Evolutionary conservation across 176 grass and related monocot genomes (phyloP).

Genomic region (Pontederia crassipes): DNA sequence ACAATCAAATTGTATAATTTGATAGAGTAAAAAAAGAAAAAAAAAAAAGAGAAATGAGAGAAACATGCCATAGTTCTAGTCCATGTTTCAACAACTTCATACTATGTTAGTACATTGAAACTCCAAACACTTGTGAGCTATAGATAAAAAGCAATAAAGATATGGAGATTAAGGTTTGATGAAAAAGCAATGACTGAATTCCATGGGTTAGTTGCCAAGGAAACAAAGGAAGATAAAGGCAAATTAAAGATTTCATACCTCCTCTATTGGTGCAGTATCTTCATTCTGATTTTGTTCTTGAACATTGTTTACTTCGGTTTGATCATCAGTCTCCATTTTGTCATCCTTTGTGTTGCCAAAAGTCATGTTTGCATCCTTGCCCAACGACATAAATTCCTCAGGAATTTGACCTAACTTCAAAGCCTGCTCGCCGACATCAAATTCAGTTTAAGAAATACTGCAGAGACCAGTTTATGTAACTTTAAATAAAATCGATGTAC

Average conservation of each 20-base stretch:
- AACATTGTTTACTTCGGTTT: constrained; percentile 27
- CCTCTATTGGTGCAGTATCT: constrained; percentile 37
- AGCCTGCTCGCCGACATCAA: constrained; percentile 26
- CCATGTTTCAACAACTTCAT: too few relatives aligned
- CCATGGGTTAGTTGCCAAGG: too few relatives aligned
- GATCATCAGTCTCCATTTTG: constrained; percentile 56
- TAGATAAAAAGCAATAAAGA: too few relatives aligned
- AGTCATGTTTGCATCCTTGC: constrained; percentile 34
- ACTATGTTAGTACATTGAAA: too few relatives aligned
- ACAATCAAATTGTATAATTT: too few relatives aligned
- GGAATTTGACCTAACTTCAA: constrained; percentile 81
- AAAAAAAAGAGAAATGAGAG: too few relatives aligned
- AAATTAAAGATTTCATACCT: constrained; percentile 17
- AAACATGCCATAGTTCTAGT: too few relatives aligned
- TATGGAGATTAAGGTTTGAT: too few relatives aligned
- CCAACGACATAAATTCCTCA: constrained; percentile 66
- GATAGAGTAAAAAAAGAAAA: too few relatives aligned
- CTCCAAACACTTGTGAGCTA: too few relatives aligned
- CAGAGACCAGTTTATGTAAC: background rate
- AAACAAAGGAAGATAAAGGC: too few relatives aligned
- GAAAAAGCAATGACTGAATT: too few relatives aligned
- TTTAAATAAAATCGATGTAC: constrained; percentile 21
- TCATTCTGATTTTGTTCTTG: constrained; percentile 24
- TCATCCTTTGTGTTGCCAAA: constrained; percentile 39
- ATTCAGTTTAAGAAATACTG: background rate